Conservation (phyloP, 2,329 filamentous ascomycete species). For the Bipolaris gigantea region DNA sequence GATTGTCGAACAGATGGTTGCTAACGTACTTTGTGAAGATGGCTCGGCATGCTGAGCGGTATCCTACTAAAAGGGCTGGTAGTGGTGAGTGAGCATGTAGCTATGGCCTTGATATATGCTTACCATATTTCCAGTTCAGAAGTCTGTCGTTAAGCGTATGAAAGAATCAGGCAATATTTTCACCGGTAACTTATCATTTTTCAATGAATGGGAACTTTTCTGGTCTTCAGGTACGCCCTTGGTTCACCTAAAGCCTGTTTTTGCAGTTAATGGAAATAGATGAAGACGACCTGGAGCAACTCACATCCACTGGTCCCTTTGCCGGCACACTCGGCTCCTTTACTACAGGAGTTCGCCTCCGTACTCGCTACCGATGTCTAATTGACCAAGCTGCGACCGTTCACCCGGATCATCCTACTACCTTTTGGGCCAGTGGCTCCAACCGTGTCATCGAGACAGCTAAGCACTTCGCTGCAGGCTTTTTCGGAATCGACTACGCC, state of each 20-base stretch:
- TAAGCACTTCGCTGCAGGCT: slow-evolving; percentile 56
- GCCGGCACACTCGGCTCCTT: slow-evolving; percentile 59
- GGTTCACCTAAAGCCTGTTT: too few species aligned
- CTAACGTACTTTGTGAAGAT: slow-evolving; percentile 46
- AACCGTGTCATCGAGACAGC: slow-evolving; percentile 60
- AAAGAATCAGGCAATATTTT: slow-evolving; percentile 46
- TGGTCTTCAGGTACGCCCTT: slow-evolving; percentile 44
- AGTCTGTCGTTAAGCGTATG: slow-evolving; percentile 53
- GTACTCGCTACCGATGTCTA: slow-evolving; percentile 57
- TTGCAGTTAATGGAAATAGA: slow-evolving; percentile 24
- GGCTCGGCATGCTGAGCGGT: slow-evolving; percentile 61
- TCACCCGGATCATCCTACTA: slow-evolving; percentile 13
- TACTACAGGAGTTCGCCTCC: slow-evolving; percentile 57
- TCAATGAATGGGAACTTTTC: slow-evolving; percentile 60
- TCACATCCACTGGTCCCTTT: slow-evolving; percentile 60
- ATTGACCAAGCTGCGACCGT: slow-evolving; percentile 31
- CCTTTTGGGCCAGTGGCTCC: slow-evolving; percentile 59
- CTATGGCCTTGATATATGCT: slow-evolving; percentile 5
- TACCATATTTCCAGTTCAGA: slow-evolving; percentile 46
- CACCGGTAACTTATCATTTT: slow-evolving; percentile 56
- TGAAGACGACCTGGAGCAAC: slow-evolving; percentile 53
- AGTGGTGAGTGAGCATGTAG: slow-evolving; percentile 46
- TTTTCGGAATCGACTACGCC: slow-evolving; percentile 58
- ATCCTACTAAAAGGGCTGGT: slow-evolving; percentile 57
- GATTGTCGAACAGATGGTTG: not conserved